phyloP scores from a whole-genome alignment of 331 rosid species.

The Spiraea crenata region DNA sequence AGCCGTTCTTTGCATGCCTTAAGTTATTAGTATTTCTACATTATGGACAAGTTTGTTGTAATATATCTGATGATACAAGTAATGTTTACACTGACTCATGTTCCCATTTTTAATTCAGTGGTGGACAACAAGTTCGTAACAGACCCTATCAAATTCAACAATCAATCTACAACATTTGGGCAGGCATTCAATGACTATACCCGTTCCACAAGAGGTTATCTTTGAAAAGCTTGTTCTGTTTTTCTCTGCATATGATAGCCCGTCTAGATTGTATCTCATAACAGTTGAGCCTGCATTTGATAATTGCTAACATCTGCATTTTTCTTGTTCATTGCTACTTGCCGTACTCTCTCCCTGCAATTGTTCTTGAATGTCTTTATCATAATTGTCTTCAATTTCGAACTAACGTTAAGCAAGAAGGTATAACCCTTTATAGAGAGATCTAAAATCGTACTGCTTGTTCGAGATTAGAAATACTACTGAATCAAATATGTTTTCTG shows the following conservation, averaged over 20 bases:
- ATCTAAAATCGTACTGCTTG: background rate
- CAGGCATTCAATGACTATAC: slow-evolving; percentile 72
- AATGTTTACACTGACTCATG: slow-evolving; percentile 24
- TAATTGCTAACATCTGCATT: background rate
- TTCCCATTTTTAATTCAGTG: slow-evolving; percentile 46
- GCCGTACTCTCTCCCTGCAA: background rate
- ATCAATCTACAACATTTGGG: slow-evolving; percentile 74
- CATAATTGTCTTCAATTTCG: background rate
- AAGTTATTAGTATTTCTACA: background rate
- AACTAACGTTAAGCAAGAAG: background rate
- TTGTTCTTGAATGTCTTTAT: background rate
- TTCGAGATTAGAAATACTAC: background rate
- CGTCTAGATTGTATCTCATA: background rate
- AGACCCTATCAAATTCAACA: slow-evolving; percentile 76
- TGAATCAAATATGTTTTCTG: background rate
- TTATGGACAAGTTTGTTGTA: background rate
- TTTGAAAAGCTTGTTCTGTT: slow-evolving; percentile 11
- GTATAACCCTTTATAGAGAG: background rate
- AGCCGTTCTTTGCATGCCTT: slow-evolving; percentile 1
- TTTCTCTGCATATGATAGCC: background rate
- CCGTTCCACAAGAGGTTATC: slow-evolving; percentile 64
- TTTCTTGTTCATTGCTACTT: background rate
- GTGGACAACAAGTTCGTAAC: slow-evolving; percentile 78
- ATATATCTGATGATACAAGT: background rate
- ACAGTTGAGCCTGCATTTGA: background rate